Percentiles rank a stretch among this genome's conserved stretches.
These are phyloP conservation scores for Trichoderma erinaceum DNA, from an alignment of 495 filamentous ascomycete genomes.

Conservation along the genomic window DNA sequence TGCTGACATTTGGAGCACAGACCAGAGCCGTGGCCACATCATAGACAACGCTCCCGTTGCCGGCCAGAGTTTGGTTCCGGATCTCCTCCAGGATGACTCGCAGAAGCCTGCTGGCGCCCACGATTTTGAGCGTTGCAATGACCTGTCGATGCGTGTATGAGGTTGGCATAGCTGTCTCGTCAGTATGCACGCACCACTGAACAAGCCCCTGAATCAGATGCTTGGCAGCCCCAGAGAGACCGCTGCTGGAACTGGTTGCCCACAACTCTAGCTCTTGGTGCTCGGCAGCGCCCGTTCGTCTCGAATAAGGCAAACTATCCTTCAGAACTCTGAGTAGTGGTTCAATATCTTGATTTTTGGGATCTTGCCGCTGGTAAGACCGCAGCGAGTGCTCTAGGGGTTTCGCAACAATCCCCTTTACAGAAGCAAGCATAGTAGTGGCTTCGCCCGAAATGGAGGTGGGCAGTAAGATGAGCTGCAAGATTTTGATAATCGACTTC, in stretches of 20 bases:
- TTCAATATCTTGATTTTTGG: slow-evolving; percentile 62
- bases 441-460: slow-evolving; percentile 75
- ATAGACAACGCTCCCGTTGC: slow-evolving; percentile 57
- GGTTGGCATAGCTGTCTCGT: slow-evolving; percentile 59
- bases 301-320: slow-evolving; percentile 57
- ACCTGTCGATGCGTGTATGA: slow-evolving; percentile 77
- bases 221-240: slow-evolving; percentile 58
- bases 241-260: slow-evolving; percentile 50
- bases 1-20: slow-evolving; percentile 56
- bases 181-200: slow-evolving; percentile 63
- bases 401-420: slow-evolving; percentile 75
- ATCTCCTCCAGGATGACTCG: slow-evolving; percentile 63
- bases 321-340: slow-evolving; percentile 65
- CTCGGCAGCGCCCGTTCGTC: slow-evolving; percentile 57
- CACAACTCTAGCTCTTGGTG: slow-evolving; percentile 72
- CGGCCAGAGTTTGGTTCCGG: slow-evolving; percentile 32
- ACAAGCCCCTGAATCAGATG: slow-evolving; percentile 61
- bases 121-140: slow-evolving; percentile 56
- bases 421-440: slow-evolving; percentile 69
- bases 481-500: slow-evolving; percentile 64
- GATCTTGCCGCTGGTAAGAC: slow-evolving; percentile 62
- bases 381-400: slow-evolving; percentile 69
- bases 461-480: slow-evolving; percentile 70
- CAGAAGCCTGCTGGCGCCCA: slow-evolving; percentile 61
- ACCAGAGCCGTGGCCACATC: slow-evolving; percentile 71